Evolutionary conservation across 768 basidiomycete genomes (phyloP), one percentile per base, ranked within the genome.

Genomic region (Butyriboletus loyo): DNA sequence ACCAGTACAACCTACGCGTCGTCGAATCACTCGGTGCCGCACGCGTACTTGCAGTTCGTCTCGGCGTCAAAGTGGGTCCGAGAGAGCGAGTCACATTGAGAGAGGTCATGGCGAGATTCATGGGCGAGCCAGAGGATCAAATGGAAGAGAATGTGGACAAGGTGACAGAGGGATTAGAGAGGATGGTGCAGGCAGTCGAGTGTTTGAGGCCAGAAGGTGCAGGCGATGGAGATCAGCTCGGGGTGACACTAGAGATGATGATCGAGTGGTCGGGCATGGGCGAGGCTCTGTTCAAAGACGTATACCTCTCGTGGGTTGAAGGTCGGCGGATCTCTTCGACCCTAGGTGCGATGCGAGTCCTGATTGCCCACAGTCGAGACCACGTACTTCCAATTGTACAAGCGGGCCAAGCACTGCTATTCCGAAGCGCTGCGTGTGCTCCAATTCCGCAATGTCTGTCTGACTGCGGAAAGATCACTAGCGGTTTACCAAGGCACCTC

Each of bases 11-110:
- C 64, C 76, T 95, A 15, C 89, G 91, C 31, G 92, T 94, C 31
- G 88, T 95, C n/a, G 93, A 97, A 69, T 89, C 87, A 0, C 84
- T 92, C 19, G 85, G 84, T 32, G 87, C 84, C 1, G 90, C 93
- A 0, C 79, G 87, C 24, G 74, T 92, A 6, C 77, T 97, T 13
- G 84, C 85, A 0, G 76, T 78, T 28, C 70, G 73, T 34, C 77
- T 94, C 22, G 78, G 75, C 2, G 54, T 89, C 15, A 15, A 55
- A 1, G 65, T 74, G 13, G 21, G 68, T 72, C 13, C 72, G 57
- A 17, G 71, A 69, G 53, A 69, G 66, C 82, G 77, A 53, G 73
- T 88, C 34, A 87, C 87, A 4, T 68, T 86, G 19, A 75, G 87
- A 50, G 82, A 87, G 57, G 84, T 92, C 13, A 73, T 88, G 38